Evolutionary conservation across 148 eudicot species (phyloP), one percentile per base, ranked within the genome.

Genomic region (Spergularia bocconei): DNA sequence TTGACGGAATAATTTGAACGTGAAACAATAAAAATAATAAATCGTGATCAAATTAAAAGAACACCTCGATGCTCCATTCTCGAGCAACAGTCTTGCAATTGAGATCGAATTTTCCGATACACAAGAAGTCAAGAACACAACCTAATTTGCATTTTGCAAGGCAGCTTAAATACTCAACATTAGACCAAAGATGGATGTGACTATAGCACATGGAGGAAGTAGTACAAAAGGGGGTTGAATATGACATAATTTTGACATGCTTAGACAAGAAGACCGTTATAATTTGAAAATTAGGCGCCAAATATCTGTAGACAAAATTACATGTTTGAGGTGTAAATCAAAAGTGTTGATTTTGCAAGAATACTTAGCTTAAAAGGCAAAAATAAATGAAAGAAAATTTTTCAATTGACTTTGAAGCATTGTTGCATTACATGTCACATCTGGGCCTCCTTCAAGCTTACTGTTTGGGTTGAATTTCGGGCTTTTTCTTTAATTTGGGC

Each of bases 281-380:
- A 63, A 75, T 77, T 75, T 63, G 69, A 80, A 75, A 79, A 50
- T 85, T 82, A 82, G 79, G 86, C 78, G 84, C 82, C 84, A 81
- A 85, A 87, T 79, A 39, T 69, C 70, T 86, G 69, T 78, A 20
- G 13, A 16, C 63, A 47, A 68, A 47, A 66, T 20, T 44, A 48
- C 2, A 11, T 15, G 33, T 44, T 62, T 63, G 21, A 16, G 69
- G 50, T 69, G 39, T 23, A 16, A 13, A 60, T 61, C 2, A 7
- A 2, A 23, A 33, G 54, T 0, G 54, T 14, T 72, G n/a, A 48
- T 33, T 19, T 21, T 17, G 59, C 6, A 69, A 76, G 51, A 72
- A 53, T 54, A 61, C 81, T 78, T 78, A 67, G 70, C 81, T 78
- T 78, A 25, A 36, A 78, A 78, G 80, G 41, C 41, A 77, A 47